phyloP scores from a whole-genome alignment of 208 protist species.

The Crithidia thermophila region DNA sequence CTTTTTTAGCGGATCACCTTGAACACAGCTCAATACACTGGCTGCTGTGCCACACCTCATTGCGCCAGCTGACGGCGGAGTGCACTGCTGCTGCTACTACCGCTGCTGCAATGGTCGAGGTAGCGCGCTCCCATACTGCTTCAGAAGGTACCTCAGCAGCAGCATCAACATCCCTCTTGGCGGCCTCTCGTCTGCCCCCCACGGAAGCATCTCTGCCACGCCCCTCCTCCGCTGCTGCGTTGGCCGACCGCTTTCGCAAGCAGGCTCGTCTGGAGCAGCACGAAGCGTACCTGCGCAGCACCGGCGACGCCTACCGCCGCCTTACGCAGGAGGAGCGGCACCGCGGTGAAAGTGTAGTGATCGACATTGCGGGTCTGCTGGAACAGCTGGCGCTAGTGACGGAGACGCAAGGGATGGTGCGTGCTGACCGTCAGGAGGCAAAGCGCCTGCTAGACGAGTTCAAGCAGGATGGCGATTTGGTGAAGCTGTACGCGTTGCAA shows the following conservation, averaged over 20 bases:
- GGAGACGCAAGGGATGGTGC: slow-evolving; percentile 41
- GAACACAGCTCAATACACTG: slow-evolving; percentile 14
- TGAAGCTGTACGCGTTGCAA: slow-evolving; percentile 42
- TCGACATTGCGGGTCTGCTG: slow-evolving; percentile 55
- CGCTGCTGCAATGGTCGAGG: not conserved
- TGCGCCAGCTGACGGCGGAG: slow-evolving; percentile 3
- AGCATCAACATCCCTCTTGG: too few species aligned
- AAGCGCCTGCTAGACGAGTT: slow-evolving; percentile 45
- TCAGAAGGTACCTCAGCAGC: too few species aligned
- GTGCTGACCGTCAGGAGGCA: slow-evolving; percentile 48
- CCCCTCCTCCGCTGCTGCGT: not conserved
- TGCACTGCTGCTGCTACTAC: slow-evolving; percentile 1
- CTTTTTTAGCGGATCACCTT: not conserved
- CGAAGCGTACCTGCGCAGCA: slow-evolving; percentile 22
- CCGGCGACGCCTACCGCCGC: slow-evolving; percentile 26
- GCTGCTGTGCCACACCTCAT: slow-evolving; percentile 16
- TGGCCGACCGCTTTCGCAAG: slow-evolving; percentile 21
- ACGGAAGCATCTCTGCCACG: not conserved
- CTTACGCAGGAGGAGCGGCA: slow-evolving; percentile 44
- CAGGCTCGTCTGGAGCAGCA: slow-evolving; percentile 11
- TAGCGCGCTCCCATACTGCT: not conserved
- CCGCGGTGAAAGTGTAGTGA: slow-evolving; percentile 42
- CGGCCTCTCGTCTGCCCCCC: not conserved
- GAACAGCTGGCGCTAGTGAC: slow-evolving; percentile 54
- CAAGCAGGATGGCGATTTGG: slow-evolving; percentile 52